Base-by-base conservation (phyloP, 805 yeast genomes). In the Monosporozyma yasuniensis region DNA sequence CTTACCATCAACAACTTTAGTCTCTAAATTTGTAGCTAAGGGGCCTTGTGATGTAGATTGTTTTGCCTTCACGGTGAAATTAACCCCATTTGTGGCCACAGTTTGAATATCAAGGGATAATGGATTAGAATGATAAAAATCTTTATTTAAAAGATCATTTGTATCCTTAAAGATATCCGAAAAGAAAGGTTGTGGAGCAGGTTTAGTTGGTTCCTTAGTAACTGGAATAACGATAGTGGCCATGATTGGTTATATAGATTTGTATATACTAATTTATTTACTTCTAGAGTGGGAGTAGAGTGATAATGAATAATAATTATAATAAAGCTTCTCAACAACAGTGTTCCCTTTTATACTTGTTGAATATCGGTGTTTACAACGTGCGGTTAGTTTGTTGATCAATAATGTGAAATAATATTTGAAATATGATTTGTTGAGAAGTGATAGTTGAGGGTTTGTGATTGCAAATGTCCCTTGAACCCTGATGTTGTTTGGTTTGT, bases 81-180 rank as follows among this genome's bases (percentile, higher is more conserved):
- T 78, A 53, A 91, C 97, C 63, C 97, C 97, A 71, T 91, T 91
- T 71, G 96, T 96, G 64, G 98, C 96, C 59, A 80, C 79, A 61
- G 97, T 84, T 79, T 87, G 86, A 66, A 90, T 83, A 67, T 88
- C 96, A 60, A 91, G 78, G 52, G 95, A 74, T 59, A 93, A 95
- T 57, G 93, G 87, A 56, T 91, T 73, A 59, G 79, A 74, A 78
- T 91, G 97, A 84, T 77, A 93, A 82, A 91, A 91, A 74, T 93
- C 99, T 73, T 77, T 84, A 75, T 78, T 77, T 69, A 91, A 80
- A 64, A 91, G 80, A 73, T 84, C 95, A 77, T 88, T 89, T 73
- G 95, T 78, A 69, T 86, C 80, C 77, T 90, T 91, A 69, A 95
- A 83, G 68, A 91, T 84, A 74, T 90, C 96, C 60, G 96, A 82